Percentiles rank a stretch among this genome's conserved stretches.
Conservation (phyloP, 164 flowering plant genomes). For the Dillenia turbinata region DNA sequence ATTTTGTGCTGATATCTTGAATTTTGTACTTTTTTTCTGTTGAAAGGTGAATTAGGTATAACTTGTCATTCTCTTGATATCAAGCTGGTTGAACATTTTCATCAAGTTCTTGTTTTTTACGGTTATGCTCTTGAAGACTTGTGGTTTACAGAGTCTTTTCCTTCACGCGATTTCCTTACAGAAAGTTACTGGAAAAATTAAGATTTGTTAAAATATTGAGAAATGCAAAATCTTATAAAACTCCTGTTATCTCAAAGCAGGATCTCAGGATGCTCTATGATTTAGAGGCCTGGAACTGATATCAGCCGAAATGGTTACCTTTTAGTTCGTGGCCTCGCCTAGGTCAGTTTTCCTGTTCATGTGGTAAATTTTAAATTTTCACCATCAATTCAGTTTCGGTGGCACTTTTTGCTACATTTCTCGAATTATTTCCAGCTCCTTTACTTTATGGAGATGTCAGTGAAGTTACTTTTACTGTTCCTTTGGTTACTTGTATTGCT, state of each 20-base stretch:
- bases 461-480: background rate
- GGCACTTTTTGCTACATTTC: background rate
- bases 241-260: slow-evolving; percentile 62
- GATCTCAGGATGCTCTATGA: slow-evolving; percentile 54
- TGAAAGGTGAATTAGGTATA: too few species aligned
- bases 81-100: too few species aligned
- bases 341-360: slow-evolving; percentile 14
- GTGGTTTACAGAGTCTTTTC: too few species aligned
- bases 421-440: background rate
- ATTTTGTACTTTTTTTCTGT: too few species aligned
- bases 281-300: slow-evolving; percentile 59
- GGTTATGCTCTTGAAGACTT: too few species aligned
- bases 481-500: slow-evolving; percentile 1
- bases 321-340: slow-evolving; percentile 38
- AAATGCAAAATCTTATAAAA: slow-evolving; percentile 33
- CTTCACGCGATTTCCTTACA: background rate
- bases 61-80: too few species aligned
- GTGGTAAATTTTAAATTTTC: background rate
- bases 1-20: too few species aligned
- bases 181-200: background rate
- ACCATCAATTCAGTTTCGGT: background rate
- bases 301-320: slow-evolving; percentile 54
- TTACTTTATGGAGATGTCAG: background rate
- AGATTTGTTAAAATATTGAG: slow-evolving; percentile 15
- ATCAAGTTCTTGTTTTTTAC: too few species aligned